Conservation (phyloP, 2,329 filamentous ascomycete genomes). For the Penicillium sp. region DNA sequence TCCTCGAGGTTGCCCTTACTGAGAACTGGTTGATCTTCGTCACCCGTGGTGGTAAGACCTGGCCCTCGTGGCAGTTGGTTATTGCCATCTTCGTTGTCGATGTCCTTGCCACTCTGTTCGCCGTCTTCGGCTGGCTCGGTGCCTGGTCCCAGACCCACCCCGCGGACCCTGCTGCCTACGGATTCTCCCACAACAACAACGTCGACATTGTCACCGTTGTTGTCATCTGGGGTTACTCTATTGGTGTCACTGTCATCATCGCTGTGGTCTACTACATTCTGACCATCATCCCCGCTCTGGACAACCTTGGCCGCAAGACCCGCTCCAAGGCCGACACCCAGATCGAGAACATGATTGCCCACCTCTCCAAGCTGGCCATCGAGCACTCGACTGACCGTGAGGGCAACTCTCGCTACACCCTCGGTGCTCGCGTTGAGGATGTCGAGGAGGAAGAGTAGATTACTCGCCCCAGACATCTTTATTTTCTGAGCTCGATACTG, state of each 20-base stretch:
- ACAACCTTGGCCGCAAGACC: slow-evolving; percentile 54
- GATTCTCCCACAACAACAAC: slow-evolving; percentile 50
- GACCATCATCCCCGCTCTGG: slow-evolving; percentile 46
- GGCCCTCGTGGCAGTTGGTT: slow-evolving; percentile 72
- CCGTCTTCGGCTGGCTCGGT: slow-evolving; percentile 72
- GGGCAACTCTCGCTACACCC: slow-evolving; percentile 46
- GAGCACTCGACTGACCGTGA: slow-evolving; percentile 51
- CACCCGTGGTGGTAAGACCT: slow-evolving; percentile 77
- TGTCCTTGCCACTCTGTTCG: slow-evolving; percentile 70
- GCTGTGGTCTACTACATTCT: slow-evolving; percentile 54
- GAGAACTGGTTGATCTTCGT: slow-evolving; percentile 99
- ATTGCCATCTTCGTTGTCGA: slow-evolving; percentile 71
- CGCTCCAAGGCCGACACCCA: slow-evolving; percentile 53
- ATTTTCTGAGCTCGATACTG: slow-evolving; percentile 36
- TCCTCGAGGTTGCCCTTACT: slow-evolving; percentile 86
- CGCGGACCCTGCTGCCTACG: slow-evolving; percentile 22
- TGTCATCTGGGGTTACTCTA: slow-evolving; percentile 54
- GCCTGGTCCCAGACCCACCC: slow-evolving; percentile 35
- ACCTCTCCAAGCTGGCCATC: slow-evolving; percentile 53
- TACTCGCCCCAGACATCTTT: slow-evolving; percentile 20
- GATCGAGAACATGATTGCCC: slow-evolving; percentile 55
- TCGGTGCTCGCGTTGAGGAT: slow-evolving; percentile 43
- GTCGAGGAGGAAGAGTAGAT: slow-evolving; percentile 48
- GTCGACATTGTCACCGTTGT: slow-evolving; percentile 58
- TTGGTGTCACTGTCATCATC: slow-evolving; percentile 54